phyloP scores from a whole-genome alignment of 257 asterid species.

The Solanum paucissectum region DNA sequence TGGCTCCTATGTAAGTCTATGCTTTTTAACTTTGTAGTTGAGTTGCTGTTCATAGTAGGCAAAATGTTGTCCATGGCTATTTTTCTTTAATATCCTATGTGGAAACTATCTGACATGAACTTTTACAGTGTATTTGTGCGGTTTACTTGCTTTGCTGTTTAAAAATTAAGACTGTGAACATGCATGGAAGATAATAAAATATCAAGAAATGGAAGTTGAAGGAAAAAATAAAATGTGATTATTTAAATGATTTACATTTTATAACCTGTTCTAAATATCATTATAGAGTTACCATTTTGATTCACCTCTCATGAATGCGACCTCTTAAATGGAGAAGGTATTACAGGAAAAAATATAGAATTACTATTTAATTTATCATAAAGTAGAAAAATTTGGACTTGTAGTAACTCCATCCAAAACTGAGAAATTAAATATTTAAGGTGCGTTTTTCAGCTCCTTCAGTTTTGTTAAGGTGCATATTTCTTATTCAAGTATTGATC shows the following conservation, averaged over 20 bases:
- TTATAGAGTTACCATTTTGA: not conserved
- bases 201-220: not conserved
- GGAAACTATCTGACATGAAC: not conserved
- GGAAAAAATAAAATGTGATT: not conserved
- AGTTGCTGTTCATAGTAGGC: not conserved
- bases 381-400: not conserved
- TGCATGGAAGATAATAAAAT: not conserved
- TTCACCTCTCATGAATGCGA: not conserved
- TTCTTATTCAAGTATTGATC: not conserved
- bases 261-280: not conserved
- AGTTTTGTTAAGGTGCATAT: not conserved
- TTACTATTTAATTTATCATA: not conserved
- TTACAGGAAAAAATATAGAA: not conserved
- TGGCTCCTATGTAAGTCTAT: conserved; percentile 73
- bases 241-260: not conserved
- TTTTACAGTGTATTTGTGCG: not conserved
- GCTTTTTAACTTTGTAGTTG: not conserved
- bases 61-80: not conserved
- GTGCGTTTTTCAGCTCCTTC: not conserved
- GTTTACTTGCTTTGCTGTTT: not conserved
- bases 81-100: not conserved
- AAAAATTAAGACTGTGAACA: not conserved
- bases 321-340: not conserved
- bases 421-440: not conserved
- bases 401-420: not conserved